Evolutionary conservation across 108 stramenopile species (phyloP).

Genomic region (Licmophora abbreviata): DNA sequence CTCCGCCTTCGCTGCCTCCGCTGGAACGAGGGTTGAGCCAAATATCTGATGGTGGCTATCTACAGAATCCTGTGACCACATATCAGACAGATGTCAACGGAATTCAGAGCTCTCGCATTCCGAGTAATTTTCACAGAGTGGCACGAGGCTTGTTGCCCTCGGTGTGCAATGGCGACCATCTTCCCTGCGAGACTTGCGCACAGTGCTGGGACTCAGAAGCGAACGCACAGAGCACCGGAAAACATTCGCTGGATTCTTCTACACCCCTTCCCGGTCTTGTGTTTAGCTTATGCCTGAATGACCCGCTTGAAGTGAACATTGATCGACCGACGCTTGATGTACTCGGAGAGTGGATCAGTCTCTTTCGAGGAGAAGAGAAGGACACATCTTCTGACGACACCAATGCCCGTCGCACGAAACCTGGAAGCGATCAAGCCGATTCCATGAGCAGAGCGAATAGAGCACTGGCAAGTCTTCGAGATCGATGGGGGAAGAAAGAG

Average conservation of each 20-base stretch:
- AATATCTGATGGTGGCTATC: neutral
- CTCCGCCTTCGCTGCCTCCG: conserved; percentile 13
- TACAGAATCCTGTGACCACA: conserved; percentile 10
- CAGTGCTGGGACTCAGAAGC: conserved; percentile 39
- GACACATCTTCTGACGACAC: too few relatives aligned
- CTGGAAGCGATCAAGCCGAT: too few relatives aligned
- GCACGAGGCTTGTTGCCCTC: conserved; percentile 36
- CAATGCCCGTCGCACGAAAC: too few relatives aligned
- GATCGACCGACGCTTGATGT: conserved; percentile 49
- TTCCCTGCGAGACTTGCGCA: conserved; percentile 47
- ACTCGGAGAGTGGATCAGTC: conserved; percentile 25
- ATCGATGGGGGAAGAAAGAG: too few relatives aligned
- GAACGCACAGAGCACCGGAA: neutral
- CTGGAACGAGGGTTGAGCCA: conserved; percentile 1
- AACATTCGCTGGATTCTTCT: conserved; percentile 21
- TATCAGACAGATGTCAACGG: conserved; percentile 37
- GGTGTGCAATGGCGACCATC: conserved; percentile 28
- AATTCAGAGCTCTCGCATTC: conserved; percentile 45
- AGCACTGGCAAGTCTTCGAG: too few relatives aligned
- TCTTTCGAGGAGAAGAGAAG: too few relatives aligned
- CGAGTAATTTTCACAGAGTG: conserved; percentile 55
- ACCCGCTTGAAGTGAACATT: conserved; percentile 67
- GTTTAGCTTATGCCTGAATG: conserved; percentile 40
- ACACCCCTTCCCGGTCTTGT: conserved; percentile 69
- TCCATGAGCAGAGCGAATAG: too few relatives aligned